Base-by-base conservation (phyloP, 192 early-diverging fungal species). In the Funneliformis geosporum region DNA sequence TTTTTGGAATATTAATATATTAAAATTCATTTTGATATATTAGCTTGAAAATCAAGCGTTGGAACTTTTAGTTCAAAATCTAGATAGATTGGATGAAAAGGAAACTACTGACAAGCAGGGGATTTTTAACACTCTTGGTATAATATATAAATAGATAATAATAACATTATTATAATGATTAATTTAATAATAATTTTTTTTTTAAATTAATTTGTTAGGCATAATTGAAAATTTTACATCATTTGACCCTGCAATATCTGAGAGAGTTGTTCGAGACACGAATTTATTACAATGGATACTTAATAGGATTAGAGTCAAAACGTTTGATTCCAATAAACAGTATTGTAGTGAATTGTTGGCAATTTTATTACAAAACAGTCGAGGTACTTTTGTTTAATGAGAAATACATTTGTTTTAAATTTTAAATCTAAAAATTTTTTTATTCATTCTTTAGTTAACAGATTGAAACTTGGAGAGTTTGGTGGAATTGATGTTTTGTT, bases 201-300 rank as follows among this genome's bases (percentile, higher is more conserved):
- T 39, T 25, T n/a, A 33, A 14, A 40, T 16, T 73, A 25, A 76
- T 76, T 25, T 44, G 5, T 62, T 73, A 89, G 89, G 87, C 47
- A 86, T 98, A 2, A 85, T 97, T 73, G 97, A 98, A 73, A 97
- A 97, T 82, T 82, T 97, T 8, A 91, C 93, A 3, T 89, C 93
- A 18, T 89, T 96, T 6, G 91, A 96, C 75, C 85, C 92, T 2
- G 39, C 83, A 21, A 71, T 94, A 60, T 88, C 94, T 4, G 91
- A 93, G 78, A 77, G 71, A 8, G 89, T 94, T 38, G 92, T 94
- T 9, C 61, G 62, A 1, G 84, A 88, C n/a, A 94, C 93, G 28
- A 82, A 84, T 14, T 75, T 98, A 59, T 72, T 96, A 78, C 86
- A 87, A 8, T 98, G 93, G 93, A 85, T 98, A 40, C 81, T 95